Evolutionary conservation across 257 asterid species (phyloP), one percentile per base, ranked within the genome.

Genomic region (Euphrasia confusa): DNA sequence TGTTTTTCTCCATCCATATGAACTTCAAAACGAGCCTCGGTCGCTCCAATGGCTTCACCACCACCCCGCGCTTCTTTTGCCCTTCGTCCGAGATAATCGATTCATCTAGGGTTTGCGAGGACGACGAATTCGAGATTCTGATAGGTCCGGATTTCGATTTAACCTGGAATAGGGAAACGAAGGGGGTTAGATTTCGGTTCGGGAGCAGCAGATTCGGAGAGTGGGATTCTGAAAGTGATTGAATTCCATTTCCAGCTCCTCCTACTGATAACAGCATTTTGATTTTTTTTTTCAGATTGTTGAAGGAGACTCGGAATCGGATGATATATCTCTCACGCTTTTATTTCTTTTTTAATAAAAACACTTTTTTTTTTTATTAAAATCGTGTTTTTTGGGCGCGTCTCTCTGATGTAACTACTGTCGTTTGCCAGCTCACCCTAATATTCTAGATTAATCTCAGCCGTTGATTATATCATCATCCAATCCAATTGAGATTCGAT

Each of bases 1-100:
- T 75, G 75, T 78, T 81, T 50, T 78, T 81, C 9, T 81, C 79
- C 86, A 78, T 75, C 86, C 86, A 81, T 4, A 81, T 32, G 79
- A 81, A 81, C 49, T 66, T 81, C 65, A 81, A 27, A 42, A 81
- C 81, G 68, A 81, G 28, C 68, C 86, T 68, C 13, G 83, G 83
- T 50, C 66, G 58, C 78, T 65, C 83, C 54, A 68, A 39, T 48
- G 78, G 71, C 76, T 81, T 78, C 68, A 75, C 86, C 70, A 72
- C 65, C 58, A 77, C 74, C 13, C 70, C 55, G 33, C 68, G 65
- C 70, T 75, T 72, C 76, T 67, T 14, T 47, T 67, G 35, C 10
- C n/a, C 45, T 12, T 21, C 54, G 14, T 49, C 63, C 53, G 35
- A 18, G 27, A 35, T 2, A 7, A 35, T 49, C 15, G 75, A 10